These are phyloP conservation scores for Rosa persica DNA, from an alignment of 306 rosid species.

Conservation along the genomic window DNA sequence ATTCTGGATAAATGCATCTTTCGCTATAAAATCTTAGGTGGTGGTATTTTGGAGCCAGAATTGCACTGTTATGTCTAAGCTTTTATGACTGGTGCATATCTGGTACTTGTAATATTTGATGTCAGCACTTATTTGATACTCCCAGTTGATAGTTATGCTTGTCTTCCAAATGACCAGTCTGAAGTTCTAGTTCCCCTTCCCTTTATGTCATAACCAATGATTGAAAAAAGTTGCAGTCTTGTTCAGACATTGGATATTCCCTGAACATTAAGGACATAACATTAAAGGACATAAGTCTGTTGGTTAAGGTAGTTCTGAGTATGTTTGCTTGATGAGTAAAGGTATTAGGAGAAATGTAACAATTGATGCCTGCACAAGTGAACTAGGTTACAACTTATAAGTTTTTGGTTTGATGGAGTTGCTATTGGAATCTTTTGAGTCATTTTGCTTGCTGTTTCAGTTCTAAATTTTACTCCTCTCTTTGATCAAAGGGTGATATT, in stretches of 20 bases:
- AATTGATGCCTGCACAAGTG: background rate
- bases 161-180: background rate
- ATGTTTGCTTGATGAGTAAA: background rate
- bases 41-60: background rate
- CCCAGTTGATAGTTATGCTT: background rate
- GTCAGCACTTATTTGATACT: background rate
- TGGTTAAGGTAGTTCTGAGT: background rate
- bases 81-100: background rate
- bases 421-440: background rate
- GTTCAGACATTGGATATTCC: background rate
- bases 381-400: background rate
- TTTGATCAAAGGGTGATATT: constrained; percentile 71
- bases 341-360: background rate
- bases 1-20: background rate
- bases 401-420: background rate
- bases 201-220: background rate
- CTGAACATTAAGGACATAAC: background rate
- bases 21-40: background rate
- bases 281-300: background rate
- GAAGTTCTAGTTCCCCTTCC: background rate
- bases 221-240: background rate
- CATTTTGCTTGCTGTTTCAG: background rate
- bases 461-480: background rate
- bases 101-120: background rate
- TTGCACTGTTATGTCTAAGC: background rate